A percentile compares a stretch with the other conserved stretches of the same genome.
Evolutionary conservation across 176 grass and related monocot genomes (phyloP).

Genomic region (Poa annua): DNA sequence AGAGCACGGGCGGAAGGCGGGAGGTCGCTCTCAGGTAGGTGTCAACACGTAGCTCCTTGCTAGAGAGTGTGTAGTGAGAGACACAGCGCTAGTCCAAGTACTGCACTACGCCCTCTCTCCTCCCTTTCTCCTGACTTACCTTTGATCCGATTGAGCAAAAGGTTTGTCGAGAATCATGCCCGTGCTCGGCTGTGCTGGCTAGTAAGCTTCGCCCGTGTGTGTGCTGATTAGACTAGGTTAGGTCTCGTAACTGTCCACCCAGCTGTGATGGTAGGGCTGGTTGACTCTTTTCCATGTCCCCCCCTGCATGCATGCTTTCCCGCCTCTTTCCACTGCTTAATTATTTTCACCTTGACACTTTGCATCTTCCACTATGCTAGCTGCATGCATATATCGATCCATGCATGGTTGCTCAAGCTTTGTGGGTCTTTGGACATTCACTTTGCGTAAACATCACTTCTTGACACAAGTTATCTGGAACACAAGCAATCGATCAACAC

Average conservation of each 20-base stretch:
- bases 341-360: slow-evolving; percentile 49
- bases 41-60: neutral
- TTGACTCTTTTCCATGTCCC: slow-evolving; percentile 34
- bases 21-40: slow-evolving; percentile 61
- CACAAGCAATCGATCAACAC: slow-evolving; percentile 43
- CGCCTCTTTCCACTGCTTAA: slow-evolving; percentile 39
- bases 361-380: neutral
- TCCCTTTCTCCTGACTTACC: neutral
- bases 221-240: slow-evolving; percentile 22
- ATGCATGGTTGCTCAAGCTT: neutral
- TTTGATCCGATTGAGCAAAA: neutral
- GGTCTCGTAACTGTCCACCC: slow-evolving; percentile 45
- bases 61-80: neutral
- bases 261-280: slow-evolving; percentile 40
- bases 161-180: slow-evolving; percentile 27
- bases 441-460: slow-evolving; percentile 65
- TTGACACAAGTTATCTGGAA: slow-evolving; percentile 41
- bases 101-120: neutral
- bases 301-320: slow-evolving; percentile 21
- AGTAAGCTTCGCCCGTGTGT: slow-evolving; percentile 6
- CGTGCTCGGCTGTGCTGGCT: neutral
- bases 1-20: slow-evolving; percentile 19
- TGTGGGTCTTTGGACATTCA: slow-evolving; percentile 41
- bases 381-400: slow-evolving; percentile 27
- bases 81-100: neutral